Evolutionary conservation across 2,329 filamentous ascomycete genomes (phyloP), one percentile per base, ranked within the genome.

Genomic region (Colletotrichum phormii): DNA sequence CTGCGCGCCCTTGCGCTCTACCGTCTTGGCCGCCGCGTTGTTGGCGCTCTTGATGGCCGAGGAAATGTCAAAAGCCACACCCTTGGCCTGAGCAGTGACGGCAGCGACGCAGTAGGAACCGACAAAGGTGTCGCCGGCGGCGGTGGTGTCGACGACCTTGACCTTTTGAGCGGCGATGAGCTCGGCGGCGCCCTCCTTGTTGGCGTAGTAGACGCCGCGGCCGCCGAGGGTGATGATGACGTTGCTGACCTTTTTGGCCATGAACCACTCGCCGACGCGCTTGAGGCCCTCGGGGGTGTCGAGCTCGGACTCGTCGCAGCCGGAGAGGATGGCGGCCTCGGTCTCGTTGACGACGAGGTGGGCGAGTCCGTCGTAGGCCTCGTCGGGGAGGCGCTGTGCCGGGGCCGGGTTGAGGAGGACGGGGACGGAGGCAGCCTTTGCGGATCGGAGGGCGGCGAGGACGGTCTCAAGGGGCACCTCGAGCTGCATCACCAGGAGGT

Each of bases 61-160:
- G 71, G 88, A 88, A 57, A 93, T 86, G 70, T 89, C 86, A 70
- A 90, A 89, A 13, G 71, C 73, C 13, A 69, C 77, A 31, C 72
- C 77, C 33, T 68, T 76, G 55, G 72, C 74, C 46, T 75, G 76
- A n/a, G 79, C 79, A 64, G 80, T 86, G 51, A 94, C 94, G 35
- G 93, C 88, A 70, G 91, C 89, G 31, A 97, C 89, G 3, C 94
- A 93, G 81, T 98, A 97, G 26, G 91, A 93, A 2, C 97, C 96
- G 5, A 97, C 94, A 83, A 98, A 98, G 0, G 96, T 98, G 81
- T 98, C 96, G 0, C 96, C 96, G 5, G 97, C 97, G 1, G 93
- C 96, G 8, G 96, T 98, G 1, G 96, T 98, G 81, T 98, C 96
- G 5, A 98, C 90, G 1, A 98, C 96, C 24, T 81, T 83, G 4